Evolutionary conservation across 2,329 filamentous ascomycete species (phyloP), one percentile per base, ranked within the genome.

Genomic region (Pseudogymnoascus destructans): DNA sequence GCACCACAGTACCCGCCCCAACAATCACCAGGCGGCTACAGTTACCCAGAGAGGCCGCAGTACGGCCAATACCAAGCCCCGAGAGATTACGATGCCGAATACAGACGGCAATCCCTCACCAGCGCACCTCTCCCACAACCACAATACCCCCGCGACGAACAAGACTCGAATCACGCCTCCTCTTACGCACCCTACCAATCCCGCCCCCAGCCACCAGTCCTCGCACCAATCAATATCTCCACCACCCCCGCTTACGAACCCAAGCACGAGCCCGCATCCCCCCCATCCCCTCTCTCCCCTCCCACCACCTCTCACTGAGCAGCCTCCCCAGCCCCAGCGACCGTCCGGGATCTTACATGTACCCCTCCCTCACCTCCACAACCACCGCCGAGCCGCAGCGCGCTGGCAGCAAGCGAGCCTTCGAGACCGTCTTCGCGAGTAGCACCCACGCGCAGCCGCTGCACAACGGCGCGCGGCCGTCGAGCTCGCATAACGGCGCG

Each of bases 381-480:
- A 11, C 64, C 11, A 5, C 63, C 9, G 8, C 40, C 23, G 67
- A 68, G 19, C 54, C 60, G 5, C 13, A 60, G 11, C 64, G 63
- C 1, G 60, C 58, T 19, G 63, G 58, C 4, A 59, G 55, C 17
- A 70, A 70, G 59, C 63, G 68, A 11, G 52, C 61, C 7, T 68
- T 59, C 54, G 63, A 64, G 27, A 55, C 42, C 19, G 66, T 63
- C 15, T 70, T 68, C 59, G 58, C 36, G 33, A 59, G 61, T 3
- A 57, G 70, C n/a, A 23, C 58, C 3, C 40, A 57, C 46, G 67
- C 70, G 3, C 68, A 71, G 40, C 65, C 72, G 1, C 69, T 76
- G 25, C 66, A 71, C 61, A 73, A 76, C 61, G 73, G 74, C 57
- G 71, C 71, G 69, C 72, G 74, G 25, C 73, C 74, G 58, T 63